Percentiles rank a stretch among this genome's conserved stretches.
Evolutionary conservation across 495 filamentous ascomycete species (phyloP).

Genomic region (Aspergillus nanangensis): DNA sequence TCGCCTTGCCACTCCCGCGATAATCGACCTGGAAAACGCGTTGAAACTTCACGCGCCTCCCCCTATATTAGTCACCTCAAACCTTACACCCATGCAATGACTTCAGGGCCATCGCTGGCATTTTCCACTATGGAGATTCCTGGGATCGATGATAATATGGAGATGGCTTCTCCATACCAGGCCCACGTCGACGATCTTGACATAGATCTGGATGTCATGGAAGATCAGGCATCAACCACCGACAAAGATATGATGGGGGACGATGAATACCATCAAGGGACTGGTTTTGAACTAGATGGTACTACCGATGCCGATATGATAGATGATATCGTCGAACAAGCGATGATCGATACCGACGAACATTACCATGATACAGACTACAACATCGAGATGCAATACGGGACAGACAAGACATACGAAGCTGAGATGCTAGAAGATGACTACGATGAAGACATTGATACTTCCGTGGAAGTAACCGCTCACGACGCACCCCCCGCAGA

Average conservation of each 20-base stretch:
- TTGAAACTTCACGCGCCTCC: slow-evolving; percentile 19
- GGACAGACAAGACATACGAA: slow-evolving; percentile 29
- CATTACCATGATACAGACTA: slow-evolving; percentile 25
- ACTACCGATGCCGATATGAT: slow-evolving; percentile 46
- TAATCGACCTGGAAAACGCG: slow-evolving; percentile 15
- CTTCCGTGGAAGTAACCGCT: slow-evolving; percentile 15
- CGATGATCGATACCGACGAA: slow-evolving; percentile 36
- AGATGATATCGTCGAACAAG: slow-evolving; percentile 39
- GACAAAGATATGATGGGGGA: slow-evolving; percentile 65
- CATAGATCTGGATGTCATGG: slow-evolving; percentile 67
- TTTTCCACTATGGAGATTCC: slow-evolving; percentile 40
- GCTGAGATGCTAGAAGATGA: slow-evolving; percentile 44
- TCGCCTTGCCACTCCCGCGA: neutral
- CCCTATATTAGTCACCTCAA: slow-evolving; percentile 11
- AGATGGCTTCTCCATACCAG: slow-evolving; percentile 45
- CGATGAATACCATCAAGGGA: slow-evolving; percentile 33
- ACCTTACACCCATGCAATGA: slow-evolving; percentile 30
- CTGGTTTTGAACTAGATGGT: slow-evolving; percentile 26
- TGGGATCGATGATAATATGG: slow-evolving; percentile 47
- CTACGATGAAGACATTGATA: slow-evolving; percentile 30
- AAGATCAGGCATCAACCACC: slow-evolving; percentile 41
- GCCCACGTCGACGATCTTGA: slow-evolving; percentile 64
- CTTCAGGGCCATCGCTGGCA: slow-evolving; percentile 26
- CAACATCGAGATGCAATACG: slow-evolving; percentile 32
- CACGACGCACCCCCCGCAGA: slow-evolving; percentile 9